These are phyloP conservation scores for Drosera capensis DNA, from an alignment of 148 eudicot species.

Conservation along the genomic window DNA sequence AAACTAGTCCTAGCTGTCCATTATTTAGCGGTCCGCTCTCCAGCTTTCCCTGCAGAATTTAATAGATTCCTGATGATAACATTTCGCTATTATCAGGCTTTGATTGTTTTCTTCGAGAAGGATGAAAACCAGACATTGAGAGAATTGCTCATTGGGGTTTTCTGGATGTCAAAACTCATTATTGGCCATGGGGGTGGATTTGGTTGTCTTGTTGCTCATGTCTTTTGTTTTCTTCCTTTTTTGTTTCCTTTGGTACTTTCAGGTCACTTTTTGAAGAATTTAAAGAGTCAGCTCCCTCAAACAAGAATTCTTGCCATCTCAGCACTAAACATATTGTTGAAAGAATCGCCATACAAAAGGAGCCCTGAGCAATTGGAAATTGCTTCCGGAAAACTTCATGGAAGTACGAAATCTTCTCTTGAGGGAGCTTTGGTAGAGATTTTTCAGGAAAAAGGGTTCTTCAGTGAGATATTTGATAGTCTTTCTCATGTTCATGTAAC, in stretches of 20 bases:
- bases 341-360: constrained; percentile 81
- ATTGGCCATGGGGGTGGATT: neutral
- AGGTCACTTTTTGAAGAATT: constrained; percentile 92
- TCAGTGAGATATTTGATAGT: constrained; percentile 66
- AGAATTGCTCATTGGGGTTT: too few species aligned
- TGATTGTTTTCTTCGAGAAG: too few species aligned
- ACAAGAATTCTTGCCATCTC: constrained; percentile 92
- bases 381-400: constrained; percentile 20
- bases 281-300: constrained; percentile 95
- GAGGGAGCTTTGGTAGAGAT: constrained; percentile 63
- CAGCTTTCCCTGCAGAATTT: too few species aligned
- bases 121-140: too few species aligned
- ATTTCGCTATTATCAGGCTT: too few species aligned
- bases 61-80: too few species aligned
- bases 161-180: too few species aligned
- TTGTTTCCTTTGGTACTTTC: too few species aligned
- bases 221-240: neutral
- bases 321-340: constrained; percentile 82
- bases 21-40: neutral
- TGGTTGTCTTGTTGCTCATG: neutral
- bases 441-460: constrained; percentile 89
- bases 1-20: neutral
- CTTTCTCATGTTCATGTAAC: constrained; percentile 90
- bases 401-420: constrained; percentile 47
- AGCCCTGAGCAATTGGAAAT: constrained; percentile 21